phyloP scores from a whole-genome alignment of 1,139 yeast genomes.

The Hemisphaericaspora xylofermentans region DNA sequence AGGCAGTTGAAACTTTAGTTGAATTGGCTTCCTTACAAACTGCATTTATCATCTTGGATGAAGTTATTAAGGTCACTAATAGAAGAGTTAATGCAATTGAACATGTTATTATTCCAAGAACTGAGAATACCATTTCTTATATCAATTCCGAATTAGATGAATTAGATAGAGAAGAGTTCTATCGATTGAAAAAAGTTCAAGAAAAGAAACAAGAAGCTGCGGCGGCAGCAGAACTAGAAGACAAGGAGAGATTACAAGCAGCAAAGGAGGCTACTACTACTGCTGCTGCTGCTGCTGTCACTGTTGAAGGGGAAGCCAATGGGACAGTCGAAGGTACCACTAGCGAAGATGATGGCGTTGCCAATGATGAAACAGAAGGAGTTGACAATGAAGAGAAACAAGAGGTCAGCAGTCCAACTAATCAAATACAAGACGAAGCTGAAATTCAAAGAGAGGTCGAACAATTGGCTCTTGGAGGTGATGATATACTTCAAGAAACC shows the following conservation, averaged over 20 bases:
- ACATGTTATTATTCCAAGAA: slow-evolving; percentile 95
- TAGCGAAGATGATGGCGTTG: slow-evolving; percentile 55
- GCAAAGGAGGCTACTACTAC: slow-evolving; percentile 57
- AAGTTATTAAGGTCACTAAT: slow-evolving; percentile 95
- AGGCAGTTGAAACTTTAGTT: slow-evolving; percentile 93
- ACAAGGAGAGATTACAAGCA: slow-evolving; percentile 20
- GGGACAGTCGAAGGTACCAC: slow-evolving; percentile 18
- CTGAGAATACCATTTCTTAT: slow-evolving; percentile 90
- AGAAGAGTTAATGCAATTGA: slow-evolving; percentile 98
- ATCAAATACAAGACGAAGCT: slow-evolving; percentile 15
- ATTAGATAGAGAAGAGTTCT: slow-evolving; percentile 96
- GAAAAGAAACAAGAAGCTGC: slow-evolving; percentile 87
- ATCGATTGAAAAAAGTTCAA: slow-evolving; percentile 93
- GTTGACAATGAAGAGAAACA: slow-evolving; percentile 15
- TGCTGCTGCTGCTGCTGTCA: slow-evolving; percentile 49
- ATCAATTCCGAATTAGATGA: slow-evolving; percentile 96
- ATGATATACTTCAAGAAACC: slow-evolving; percentile 35
- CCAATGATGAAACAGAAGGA: slow-evolving; percentile 46
- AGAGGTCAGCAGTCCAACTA: background rate
- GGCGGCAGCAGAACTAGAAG: slow-evolving; percentile 62
- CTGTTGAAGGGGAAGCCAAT: slow-evolving; percentile 18
- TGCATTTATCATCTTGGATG: slow-evolving; percentile 93
- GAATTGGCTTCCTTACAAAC: slow-evolving; percentile 94
- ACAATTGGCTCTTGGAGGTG: slow-evolving; percentile 21
- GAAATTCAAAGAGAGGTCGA: slow-evolving; percentile 23